A percentile compares a stretch with the other conserved stretches of the same genome.
Conservation (phyloP, 2,329 filamentous ascomycete species). For the Allantophomopsis lycopodina region DNA sequence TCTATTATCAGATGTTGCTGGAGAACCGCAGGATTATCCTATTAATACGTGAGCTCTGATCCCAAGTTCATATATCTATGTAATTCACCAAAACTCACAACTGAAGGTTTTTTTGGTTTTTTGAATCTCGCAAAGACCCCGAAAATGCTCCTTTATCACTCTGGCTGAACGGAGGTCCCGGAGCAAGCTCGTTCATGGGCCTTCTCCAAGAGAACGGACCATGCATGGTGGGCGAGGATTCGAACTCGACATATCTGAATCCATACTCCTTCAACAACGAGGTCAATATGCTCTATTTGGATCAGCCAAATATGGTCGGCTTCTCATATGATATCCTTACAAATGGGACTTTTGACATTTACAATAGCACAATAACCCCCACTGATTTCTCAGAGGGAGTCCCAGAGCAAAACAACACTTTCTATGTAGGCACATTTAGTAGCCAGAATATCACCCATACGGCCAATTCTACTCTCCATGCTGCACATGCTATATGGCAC, state of each 20-base stretch:
- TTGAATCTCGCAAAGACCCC: conserved; percentile 27
- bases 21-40: conserved; percentile 4
- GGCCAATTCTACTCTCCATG: conserved; percentile 31
- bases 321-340: conserved; percentile 48
- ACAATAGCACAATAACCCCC: conserved; percentile 2
- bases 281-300: conserved; percentile 32
- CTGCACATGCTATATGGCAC: conserved; percentile 36
- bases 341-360: conserved; percentile 35
- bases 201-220: conserved; percentile 43
- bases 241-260: conserved; percentile 27
- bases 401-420: conserved; percentile 33
- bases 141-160: conserved; percentile 34
- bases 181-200: conserved; percentile 44
- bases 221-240: conserved; percentile 18
- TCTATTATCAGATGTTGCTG: conserved; percentile 2
- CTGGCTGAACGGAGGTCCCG: conserved; percentile 52
- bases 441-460: conserved; percentile 23
- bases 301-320: conserved; percentile 50
- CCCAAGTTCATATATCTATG: too few relatives aligned
- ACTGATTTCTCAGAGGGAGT: conserved; percentile 18
- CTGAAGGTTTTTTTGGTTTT: conserved; percentile 24
- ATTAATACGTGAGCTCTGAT: conserved; percentile 4
- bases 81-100: conserved; percentile 8
- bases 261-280: conserved; percentile 49
- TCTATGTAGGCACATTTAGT: conserved; percentile 37